phyloP scores from a whole-genome alignment of 2,329 filamentous ascomycete genomes.

The Pseudogymnoascus sp. region DNA sequence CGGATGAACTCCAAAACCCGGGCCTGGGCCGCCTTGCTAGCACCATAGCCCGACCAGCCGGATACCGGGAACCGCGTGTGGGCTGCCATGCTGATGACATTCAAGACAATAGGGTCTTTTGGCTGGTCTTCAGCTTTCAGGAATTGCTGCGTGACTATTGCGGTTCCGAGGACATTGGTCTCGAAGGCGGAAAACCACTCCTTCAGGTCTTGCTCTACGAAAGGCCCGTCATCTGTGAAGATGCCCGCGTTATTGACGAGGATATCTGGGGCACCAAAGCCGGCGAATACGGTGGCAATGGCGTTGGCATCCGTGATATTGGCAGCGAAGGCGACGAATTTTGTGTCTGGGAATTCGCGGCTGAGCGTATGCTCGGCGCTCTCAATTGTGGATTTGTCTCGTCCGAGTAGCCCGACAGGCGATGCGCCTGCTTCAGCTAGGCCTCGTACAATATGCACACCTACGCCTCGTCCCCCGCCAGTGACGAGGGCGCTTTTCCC shows the following conservation, averaged over 20 bases:
- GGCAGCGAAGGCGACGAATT: neutral
- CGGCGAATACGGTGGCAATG: neutral
- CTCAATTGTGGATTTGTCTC: neutral
- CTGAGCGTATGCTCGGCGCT: neutral
- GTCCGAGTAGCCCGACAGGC: neutral
- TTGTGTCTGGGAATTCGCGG: neutral
- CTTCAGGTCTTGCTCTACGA: neutral
- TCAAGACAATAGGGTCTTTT: neutral
- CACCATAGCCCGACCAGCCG: neutral
- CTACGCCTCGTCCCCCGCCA: constrained; percentile 38
- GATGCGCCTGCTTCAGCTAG: constrained; percentile 38
- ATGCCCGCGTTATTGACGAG: neutral
- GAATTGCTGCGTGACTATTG: neutral
- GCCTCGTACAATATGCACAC: constrained; percentile 35
- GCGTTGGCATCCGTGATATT: neutral
- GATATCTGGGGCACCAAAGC: neutral
- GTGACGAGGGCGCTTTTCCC: constrained; percentile 39
- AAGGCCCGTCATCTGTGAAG: neutral
- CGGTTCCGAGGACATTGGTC: neutral
- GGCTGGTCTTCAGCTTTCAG: neutral
- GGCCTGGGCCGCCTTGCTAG: neutral
- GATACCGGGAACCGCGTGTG: neutral
- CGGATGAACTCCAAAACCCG: neutral
- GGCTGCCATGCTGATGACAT: neutral
- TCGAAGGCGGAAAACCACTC: neutral